A percentile compares a stretch with the other conserved stretches of the same genome.
Evolutionary conservation across 208 protist genomes (phyloP).

Genomic region (Wallacemonas sp.): DNA sequence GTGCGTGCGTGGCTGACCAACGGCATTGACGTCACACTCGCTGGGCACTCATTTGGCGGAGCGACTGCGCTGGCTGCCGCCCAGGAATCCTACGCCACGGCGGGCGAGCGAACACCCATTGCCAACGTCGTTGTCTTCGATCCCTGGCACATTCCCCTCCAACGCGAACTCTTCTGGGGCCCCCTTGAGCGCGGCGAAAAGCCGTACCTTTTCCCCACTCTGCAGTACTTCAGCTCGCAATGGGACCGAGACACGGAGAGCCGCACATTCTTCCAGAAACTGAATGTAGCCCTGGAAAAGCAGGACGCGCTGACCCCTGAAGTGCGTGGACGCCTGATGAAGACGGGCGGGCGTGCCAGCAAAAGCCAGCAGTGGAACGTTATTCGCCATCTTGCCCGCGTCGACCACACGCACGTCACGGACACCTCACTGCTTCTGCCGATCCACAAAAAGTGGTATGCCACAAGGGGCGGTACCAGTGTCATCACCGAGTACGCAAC

Average conservation of each 20-base stretch:
- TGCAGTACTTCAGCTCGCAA: constrained; percentile 54
- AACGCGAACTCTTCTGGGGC: constrained; percentile 33
- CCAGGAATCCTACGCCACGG: constrained; percentile 17
- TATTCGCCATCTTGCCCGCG: background rate
- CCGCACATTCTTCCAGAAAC: constrained; percentile 42
- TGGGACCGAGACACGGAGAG: constrained; percentile 37
- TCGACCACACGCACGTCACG: constrained; percentile 1
- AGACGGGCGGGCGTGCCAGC: background rate
- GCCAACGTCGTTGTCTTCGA: constrained; percentile 50
- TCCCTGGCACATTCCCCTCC: constrained; percentile 67
- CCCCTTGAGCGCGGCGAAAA: constrained; percentile 21
- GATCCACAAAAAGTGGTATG: constrained; percentile 6
- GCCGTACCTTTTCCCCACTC: constrained; percentile 44
- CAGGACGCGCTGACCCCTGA: background rate
- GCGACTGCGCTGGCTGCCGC: constrained; percentile 55
- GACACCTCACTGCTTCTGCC: background rate
- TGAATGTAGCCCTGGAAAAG: constrained; percentile 10
- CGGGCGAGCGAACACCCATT: background rate
- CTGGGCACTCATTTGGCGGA: constrained; percentile 86
- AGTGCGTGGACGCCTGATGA: background rate
- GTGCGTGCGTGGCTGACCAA: background rate
- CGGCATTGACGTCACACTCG: constrained; percentile 15
- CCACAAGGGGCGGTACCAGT: background rate
- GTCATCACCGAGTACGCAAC: background rate
- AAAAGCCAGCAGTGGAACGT: background rate